phyloP scores from a whole-genome alignment of 108 stramenopile genomes.

The Pseudonitzschia pungens region DNA sequence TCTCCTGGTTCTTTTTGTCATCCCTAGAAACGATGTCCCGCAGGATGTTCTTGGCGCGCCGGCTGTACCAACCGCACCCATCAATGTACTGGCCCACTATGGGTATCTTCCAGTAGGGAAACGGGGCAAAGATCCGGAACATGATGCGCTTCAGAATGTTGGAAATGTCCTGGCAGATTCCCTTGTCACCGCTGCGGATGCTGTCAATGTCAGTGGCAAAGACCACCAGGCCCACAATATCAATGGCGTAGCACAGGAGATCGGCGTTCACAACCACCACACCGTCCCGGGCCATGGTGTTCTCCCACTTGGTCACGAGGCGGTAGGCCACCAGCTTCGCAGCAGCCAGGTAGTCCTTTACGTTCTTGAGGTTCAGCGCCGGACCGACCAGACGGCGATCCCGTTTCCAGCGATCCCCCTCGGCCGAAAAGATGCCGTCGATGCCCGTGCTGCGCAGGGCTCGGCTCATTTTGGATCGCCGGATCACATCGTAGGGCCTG shows the following conservation, averaged over 20 bases:
- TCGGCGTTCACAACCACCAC: slow-evolving; percentile 7
- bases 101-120: slow-evolving; percentile 36
- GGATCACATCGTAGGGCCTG: slow-evolving; percentile 14
- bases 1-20: too few relatives aligned
- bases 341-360: slow-evolving; percentile 10
- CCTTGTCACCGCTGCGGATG: not conserved
- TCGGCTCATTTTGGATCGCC: not conserved
- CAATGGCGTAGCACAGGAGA: slow-evolving; percentile 11
- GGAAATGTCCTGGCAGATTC: not conserved
- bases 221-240: slow-evolving; percentile 22
- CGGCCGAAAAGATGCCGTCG: slow-evolving; percentile 35
- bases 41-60: not conserved
- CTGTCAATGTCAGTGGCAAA: slow-evolving; percentile 26
- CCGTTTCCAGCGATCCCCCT: slow-evolving; percentile 28
- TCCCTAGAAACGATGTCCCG: not conserved
- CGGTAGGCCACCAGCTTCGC: slow-evolving; percentile 17
- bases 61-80: slow-evolving; percentile 7
- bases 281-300: not conserved
- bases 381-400: slow-evolving; percentile 32
- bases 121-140: slow-evolving; percentile 13
- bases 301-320: slow-evolving; percentile 23
- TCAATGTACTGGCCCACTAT: slow-evolving; percentile 39
- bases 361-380: slow-evolving; percentile 29
- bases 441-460: slow-evolving; percentile 6
- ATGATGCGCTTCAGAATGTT: not conserved